Conservation (phyloP, 176 grass and related monocot genomes). For the Musa beccarii region DNA sequence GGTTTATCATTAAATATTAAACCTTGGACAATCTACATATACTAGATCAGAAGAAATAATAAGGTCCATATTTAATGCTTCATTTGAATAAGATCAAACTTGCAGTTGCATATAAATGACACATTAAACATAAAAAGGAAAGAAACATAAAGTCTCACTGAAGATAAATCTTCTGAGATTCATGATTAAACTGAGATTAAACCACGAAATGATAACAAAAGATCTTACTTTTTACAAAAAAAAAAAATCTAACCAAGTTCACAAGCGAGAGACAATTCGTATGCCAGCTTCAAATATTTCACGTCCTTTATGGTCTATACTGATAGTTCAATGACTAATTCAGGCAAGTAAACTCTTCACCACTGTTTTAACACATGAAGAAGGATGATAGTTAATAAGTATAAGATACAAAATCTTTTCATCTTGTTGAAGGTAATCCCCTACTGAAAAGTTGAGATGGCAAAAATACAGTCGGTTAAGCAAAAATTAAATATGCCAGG, state of each 20-base stretch:
- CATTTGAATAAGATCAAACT: not conserved
- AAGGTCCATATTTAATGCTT: not conserved
- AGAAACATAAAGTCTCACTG: not conserved
- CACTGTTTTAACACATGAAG: no score
- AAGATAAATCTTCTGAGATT: no score
- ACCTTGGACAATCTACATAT: not conserved
- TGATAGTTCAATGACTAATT: no score
- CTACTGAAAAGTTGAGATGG: no score
- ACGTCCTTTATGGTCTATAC: no score
- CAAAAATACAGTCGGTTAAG: not conserved
- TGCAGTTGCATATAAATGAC: not conserved
- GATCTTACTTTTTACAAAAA: not conserved
- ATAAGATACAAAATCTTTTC: no score
- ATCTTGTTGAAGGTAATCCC: no score
- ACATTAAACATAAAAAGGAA: not conserved
- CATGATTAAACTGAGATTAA: no score
- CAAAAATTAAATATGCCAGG: not conserved
- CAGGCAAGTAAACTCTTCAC: no score
- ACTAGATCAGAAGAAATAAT: not conserved
- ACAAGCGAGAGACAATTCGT: not conserved
- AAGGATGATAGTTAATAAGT: no score
- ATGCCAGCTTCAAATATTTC: no score
- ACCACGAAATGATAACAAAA: no score
- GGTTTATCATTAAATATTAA: not conserved
- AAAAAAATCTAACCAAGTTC: not conserved